phyloP scores from a whole-genome alignment of 768 basidiomycete species.

The Termitomyces sp. region DNA sequence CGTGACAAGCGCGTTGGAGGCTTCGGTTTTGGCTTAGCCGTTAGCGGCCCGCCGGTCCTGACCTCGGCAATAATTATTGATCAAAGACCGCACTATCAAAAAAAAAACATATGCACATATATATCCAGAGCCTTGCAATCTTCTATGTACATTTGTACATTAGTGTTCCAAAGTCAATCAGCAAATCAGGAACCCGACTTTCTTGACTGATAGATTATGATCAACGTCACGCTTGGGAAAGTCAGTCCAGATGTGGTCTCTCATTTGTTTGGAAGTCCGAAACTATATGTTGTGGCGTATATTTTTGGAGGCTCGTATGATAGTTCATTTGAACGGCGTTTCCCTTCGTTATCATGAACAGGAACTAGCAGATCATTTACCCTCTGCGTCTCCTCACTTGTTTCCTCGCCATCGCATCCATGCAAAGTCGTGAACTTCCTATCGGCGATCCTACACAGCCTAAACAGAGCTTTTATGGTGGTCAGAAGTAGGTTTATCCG shows the following conservation, averaged over 20 bases:
- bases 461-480: not conserved
- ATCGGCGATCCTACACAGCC: not conserved
- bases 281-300: not conserved
- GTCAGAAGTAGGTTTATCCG: not conserved
- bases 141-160: not conserved
- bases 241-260: not conserved
- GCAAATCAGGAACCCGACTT: not conserved
- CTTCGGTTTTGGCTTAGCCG: too few species aligned
- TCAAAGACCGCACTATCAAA: not conserved
- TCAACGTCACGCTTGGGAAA: not conserved
- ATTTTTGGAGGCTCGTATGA: not conserved
- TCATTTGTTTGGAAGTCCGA: not conserved
- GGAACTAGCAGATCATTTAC: not conserved
- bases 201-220: not conserved
- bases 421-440: not conserved
- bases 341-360: not conserved
- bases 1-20: not conserved
- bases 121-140: not conserved
- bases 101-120: not conserved
- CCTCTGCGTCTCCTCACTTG: not conserved
- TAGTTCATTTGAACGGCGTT: not conserved
- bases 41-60: not conserved
- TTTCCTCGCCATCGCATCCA: not conserved
- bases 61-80: not conserved
- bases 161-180: not conserved